Percentiles rank a stretch among this genome's conserved stretches.
Evolutionary conservation across 352 stramenopile species (phyloP).

Genomic region (Phytophthora macrochlamydospora): DNA sequence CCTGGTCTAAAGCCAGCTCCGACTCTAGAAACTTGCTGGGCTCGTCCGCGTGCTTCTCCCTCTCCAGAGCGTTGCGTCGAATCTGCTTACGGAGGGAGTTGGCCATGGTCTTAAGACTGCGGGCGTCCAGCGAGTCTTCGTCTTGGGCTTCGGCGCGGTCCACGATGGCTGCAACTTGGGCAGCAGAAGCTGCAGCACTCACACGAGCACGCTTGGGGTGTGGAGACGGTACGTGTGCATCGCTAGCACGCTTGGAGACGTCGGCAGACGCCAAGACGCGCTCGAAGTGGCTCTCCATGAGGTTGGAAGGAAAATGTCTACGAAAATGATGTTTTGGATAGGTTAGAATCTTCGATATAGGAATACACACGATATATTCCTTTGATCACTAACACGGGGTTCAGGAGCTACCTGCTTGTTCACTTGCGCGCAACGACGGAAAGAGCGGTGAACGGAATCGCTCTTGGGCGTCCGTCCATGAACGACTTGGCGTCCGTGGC

Average conservation of each 20-base stretch:
- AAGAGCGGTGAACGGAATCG: constrained; percentile 33
- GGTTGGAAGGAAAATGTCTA: background rate
- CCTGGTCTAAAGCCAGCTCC: constrained; percentile 69
- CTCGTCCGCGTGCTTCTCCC: constrained; percentile 79
- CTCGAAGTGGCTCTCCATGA: constrained; percentile 70
- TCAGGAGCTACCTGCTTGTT: background rate
- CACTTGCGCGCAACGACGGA: constrained; percentile 36
- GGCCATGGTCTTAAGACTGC: constrained; percentile 73
- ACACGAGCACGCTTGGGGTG: constrained; percentile 26
- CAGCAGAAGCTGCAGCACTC: constrained; percentile 14
- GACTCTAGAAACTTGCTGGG: constrained; percentile 86
- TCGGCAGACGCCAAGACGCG: constrained; percentile 49
- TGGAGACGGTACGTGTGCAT: background rate
- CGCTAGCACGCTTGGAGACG: constrained; percentile 4
- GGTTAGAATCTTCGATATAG: no score
- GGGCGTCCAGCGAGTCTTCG: constrained; percentile 64
- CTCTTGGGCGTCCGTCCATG: constrained; percentile 18
- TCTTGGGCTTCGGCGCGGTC: constrained; percentile 49
- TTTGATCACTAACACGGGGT: no score
- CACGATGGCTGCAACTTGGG: constrained; percentile 53
- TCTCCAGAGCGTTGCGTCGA: constrained; percentile 76
- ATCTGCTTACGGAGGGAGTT: constrained; percentile 74
- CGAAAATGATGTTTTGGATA: background rate
- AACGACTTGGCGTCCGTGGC: constrained; percentile 12
- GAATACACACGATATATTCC: no score